Conservation (phyloP, 1,139 yeast species). For the Yamadazyma mexicana region DNA sequence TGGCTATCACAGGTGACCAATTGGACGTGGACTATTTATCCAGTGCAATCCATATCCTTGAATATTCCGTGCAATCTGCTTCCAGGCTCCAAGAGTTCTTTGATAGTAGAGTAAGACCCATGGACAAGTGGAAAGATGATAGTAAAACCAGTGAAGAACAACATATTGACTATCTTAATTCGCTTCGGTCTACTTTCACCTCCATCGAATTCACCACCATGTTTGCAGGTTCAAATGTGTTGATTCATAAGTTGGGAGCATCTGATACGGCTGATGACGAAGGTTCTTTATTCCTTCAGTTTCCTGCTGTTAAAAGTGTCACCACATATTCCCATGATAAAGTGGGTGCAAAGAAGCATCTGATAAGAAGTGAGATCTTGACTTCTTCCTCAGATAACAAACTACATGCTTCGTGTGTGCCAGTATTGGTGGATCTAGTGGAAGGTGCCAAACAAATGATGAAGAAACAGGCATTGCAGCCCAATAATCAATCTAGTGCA, state of each 20-base stretch:
- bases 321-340: conserved; percentile 32
- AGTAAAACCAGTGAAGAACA: conserved; percentile 16
- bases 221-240: conserved; percentile 73
- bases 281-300: conserved; percentile 59
- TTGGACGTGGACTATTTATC: conserved; percentile 65
- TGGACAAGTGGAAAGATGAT: conserved; percentile 14
- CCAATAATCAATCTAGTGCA: not conserved
- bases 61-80: conserved; percentile 45
- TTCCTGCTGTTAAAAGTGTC: conserved; percentile 74
- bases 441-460: conserved; percentile 45
- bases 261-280: conserved; percentile 30
- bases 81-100: conserved; percentile 42
- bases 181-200: conserved; percentile 34
- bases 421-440: conserved; percentile 64
- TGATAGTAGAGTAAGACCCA: conserved; percentile 20
- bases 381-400: conserved; percentile 76
- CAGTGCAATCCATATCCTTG: conserved; percentile 48
- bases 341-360: conserved; percentile 36
- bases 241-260: conserved; percentile 44
- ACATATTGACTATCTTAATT: conserved; percentile 21
- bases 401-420: conserved; percentile 73
- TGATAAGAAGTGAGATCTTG: conserved; percentile 51
- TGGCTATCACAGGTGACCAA: conserved; percentile 60
- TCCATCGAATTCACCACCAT: conserved; percentile 53
- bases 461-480: conserved; percentile 14